phyloP scores from a whole-genome alignment of 768 basidiomycete genomes.

The Amanita muscaria region DNA sequence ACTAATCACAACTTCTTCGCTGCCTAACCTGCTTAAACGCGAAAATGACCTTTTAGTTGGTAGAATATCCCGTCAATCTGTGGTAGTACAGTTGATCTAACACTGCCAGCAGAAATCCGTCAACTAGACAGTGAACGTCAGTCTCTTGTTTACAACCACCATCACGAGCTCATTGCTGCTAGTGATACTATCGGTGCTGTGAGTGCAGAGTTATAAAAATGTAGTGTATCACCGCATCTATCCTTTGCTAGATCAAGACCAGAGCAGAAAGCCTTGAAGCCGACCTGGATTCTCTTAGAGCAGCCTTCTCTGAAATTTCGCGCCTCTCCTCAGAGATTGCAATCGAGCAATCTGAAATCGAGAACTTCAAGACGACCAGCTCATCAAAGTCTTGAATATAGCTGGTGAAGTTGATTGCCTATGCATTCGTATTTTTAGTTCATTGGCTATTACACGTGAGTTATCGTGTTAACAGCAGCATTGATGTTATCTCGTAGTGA shows the following conservation, averaged over 20 bases:
- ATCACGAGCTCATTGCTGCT: constrained; percentile 90
- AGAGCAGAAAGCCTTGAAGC: constrained; percentile 79
- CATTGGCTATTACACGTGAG: neutral
- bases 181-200: constrained; percentile 87
- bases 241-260: constrained; percentile 64
- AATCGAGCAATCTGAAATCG: constrained; percentile 25
- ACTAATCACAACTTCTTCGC: constrained; percentile 71
- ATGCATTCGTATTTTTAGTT: neutral
- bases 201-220: constrained; percentile 16
- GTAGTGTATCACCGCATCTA: neutral
- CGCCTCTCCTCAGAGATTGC: constrained; percentile 63
- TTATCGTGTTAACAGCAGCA: no score
- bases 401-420: no score
- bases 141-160: constrained; percentile 89
- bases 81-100: neutral
- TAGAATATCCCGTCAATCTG: constrained; percentile 15
- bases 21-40: constrained; percentile 62
- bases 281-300: constrained; percentile 73
- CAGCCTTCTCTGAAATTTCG: constrained; percentile 82
- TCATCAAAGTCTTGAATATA: no score
- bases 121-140: constrained; percentile 84
- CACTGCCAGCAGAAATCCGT: constrained; percentile 58
- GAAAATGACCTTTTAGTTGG: constrained; percentile 80
- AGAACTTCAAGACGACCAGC: neutral
- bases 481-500: no score